Evolutionary conservation across 2,329 filamentous ascomycete genomes (phyloP), one percentile per base, ranked within the genome.

Genomic region (Davidsoniella neocaledoniae): DNA sequence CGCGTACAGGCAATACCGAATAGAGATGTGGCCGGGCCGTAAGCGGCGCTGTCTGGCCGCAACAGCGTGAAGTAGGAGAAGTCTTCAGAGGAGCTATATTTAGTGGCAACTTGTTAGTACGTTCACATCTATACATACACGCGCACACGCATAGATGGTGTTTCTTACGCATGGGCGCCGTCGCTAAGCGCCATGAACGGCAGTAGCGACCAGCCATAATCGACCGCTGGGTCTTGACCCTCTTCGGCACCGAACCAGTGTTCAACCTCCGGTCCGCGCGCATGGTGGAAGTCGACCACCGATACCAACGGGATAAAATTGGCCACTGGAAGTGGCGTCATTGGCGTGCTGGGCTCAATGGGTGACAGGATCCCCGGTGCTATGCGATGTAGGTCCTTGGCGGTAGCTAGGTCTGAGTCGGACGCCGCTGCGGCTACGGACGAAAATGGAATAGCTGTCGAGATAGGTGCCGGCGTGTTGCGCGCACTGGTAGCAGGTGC

Each of bases 11-110:
- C 84, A 61, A 98, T 95, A 54, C 91, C 91, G 62, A 98, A 98
- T 19, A 98, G 77, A 21, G 86, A 94, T 2, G 85, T 87, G 26
- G 79, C 77, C 5, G 81, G 76, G 33, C 67, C 61, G 23, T 40
- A 29, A 17, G 63, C 58, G 47, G 65, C 66, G 55, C 66, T 71
- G 49, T 71, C 72, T 43, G 80, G 77, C 26, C 78, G 77, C 52
- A 86, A 73, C 47, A 98, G 78, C 7, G 90, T 96, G 64, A 98
- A 98, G 68, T 98, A 98, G 47, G 88, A 95, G 69, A 96, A 98
- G 67, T 96, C 91, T 67, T 98, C 91, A 52, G 82, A 83, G 19
- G 85, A 81, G 50, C 85, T 91, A 59, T 50, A 16, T 33, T 9
- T 1, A 10, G 16, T 45, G 43, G 21, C 14, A 45, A 26, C 25